phyloP scores from a whole-genome alignment of 2,329 filamentous ascomycete species.

The Alternaria triticina region DNA sequence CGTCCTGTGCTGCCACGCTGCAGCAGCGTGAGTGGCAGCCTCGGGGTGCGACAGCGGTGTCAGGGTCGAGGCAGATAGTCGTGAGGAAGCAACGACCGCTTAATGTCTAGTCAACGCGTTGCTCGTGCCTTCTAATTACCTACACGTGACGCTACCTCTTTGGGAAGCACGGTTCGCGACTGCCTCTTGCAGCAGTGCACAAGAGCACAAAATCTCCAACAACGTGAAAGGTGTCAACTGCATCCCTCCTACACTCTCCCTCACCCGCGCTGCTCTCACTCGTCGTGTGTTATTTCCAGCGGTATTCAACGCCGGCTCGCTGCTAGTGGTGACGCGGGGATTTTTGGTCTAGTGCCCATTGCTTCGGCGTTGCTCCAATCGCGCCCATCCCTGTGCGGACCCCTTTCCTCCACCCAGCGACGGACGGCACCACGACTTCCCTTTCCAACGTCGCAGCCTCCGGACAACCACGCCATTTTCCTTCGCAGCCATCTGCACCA shows the following conservation, averaged over 20 bases:
- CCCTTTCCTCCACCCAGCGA: constrained; percentile 45
- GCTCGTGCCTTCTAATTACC: constrained; percentile 16
- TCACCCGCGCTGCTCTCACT: background rate
- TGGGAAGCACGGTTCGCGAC: constrained; percentile 32
- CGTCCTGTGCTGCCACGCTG: constrained; percentile 21
- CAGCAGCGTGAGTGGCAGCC: constrained; percentile 1
- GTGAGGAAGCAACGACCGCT: background rate
- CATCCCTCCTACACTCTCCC: constrained; percentile 7
- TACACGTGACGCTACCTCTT: constrained; percentile 41
- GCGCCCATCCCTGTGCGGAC: constrained; percentile 40
- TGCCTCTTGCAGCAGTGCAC: constrained; percentile 20
- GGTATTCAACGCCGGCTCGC: constrained; percentile 6
- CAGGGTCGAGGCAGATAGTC: background rate
- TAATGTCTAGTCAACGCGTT: constrained; percentile 3
- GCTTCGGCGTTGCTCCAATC: constrained; percentile 44
- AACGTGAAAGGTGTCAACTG: constrained; percentile 33
- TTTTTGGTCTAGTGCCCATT: constrained; percentile 44
- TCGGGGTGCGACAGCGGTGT: background rate
- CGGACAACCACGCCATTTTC: constrained; percentile 36
- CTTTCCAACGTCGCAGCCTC: constrained; percentile 41
- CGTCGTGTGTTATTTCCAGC: constrained; percentile 3
- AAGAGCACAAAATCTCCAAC: constrained; percentile 19
- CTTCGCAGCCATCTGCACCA: constrained; percentile 29
- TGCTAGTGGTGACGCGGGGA: constrained; percentile 30
- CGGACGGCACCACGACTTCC: constrained; percentile 45